These are phyloP conservation scores for Nicotiana benthamiana DNA, from an alignment of 257 asterid species.

Conservation along the genomic window DNA sequence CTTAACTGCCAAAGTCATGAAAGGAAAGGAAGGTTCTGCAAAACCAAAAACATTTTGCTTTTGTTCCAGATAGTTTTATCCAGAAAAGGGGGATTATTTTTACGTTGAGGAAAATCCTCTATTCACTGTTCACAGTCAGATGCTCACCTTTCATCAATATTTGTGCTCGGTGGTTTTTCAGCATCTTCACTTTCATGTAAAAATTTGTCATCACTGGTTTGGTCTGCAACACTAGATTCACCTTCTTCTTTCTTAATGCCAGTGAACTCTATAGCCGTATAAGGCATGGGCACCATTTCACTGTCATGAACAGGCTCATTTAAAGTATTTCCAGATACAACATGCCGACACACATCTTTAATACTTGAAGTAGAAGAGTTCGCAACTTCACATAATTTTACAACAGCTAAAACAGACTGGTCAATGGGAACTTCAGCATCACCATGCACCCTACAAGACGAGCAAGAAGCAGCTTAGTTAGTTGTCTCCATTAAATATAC, in stretches of 20 bases:
- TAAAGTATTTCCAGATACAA: background rate
- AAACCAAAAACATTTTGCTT: background rate
- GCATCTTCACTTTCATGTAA: background rate
- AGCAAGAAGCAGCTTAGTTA: background rate
- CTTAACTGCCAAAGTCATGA: background rate
- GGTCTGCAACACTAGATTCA: constrained; percentile 2
- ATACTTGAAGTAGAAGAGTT: background rate
- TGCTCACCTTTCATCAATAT: background rate
- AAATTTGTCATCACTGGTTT: background rate
- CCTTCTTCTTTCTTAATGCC: background rate
- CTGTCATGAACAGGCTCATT: background rate
- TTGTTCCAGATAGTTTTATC: background rate
- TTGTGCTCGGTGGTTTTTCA: background rate
- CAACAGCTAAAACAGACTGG: constrained; percentile 5
- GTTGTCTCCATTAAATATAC: background rate
- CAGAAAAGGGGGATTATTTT: no score
- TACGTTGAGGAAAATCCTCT: background rate
- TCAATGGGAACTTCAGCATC: background rate
- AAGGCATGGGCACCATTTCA: background rate
- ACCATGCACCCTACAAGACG: background rate
- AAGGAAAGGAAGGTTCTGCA: background rate
- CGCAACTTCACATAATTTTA: background rate
- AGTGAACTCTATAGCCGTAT: background rate
- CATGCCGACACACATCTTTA: background rate
- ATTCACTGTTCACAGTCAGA: background rate